Evolutionary conservation across 1,139 yeast species (phyloP).

Genomic region (Sugiyamaella castrensis): DNA sequence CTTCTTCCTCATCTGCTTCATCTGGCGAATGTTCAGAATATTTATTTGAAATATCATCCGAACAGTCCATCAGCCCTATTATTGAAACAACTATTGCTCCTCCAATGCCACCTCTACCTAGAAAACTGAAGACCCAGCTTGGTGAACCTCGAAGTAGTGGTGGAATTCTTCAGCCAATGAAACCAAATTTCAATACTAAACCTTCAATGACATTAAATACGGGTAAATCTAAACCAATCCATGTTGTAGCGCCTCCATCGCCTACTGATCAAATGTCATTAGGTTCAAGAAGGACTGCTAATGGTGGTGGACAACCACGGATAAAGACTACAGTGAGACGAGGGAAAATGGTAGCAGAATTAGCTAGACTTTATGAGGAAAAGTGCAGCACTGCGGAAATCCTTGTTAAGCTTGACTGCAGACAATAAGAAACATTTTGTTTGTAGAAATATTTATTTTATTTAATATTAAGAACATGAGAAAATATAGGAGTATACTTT

Average conservation of each 20-base stretch:
- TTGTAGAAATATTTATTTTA: neutral
- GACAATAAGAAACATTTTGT: neutral
- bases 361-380: constrained; percentile 36
- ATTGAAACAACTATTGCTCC: neutral
- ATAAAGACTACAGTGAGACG: constrained; percentile 25
- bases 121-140: constrained; percentile 9
- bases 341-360: constrained; percentile 36
- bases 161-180: too few species aligned
- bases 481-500: too few species aligned
- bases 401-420: constrained; percentile 21
- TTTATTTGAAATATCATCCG: too few species aligned
- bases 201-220: too few species aligned
- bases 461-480: neutral
- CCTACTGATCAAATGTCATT: constrained; percentile 1
- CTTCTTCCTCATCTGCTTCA: neutral
- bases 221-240: constrained; percentile 4
- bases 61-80: too few species aligned
- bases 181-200: too few species aligned
- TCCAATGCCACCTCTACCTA: constrained; percentile 20
- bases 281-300: neutral
- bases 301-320: constrained; percentile 16
- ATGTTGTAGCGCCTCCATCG: constrained; percentile 4
- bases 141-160: too few species aligned
- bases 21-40: neutral
- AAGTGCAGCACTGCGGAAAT: constrained; percentile 27